A percentile compares a stretch with the other conserved stretches of the same genome.
Evolutionary conservation across 805 yeast species (phyloP).

Genomic region (Candida ovalis): DNA sequence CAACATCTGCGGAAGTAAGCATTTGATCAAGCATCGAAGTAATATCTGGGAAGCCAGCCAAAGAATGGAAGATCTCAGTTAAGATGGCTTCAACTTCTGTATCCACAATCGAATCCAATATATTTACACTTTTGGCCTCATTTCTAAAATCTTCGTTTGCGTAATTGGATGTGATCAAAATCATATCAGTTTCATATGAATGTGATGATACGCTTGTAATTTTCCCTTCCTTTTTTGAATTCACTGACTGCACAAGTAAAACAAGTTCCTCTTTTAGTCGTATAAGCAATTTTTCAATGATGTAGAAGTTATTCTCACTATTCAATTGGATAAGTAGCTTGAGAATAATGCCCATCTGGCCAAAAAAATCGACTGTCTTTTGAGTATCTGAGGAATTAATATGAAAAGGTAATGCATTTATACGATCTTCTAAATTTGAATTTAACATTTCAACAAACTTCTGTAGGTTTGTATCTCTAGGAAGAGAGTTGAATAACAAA

Average conservation of each 20-base stretch:
- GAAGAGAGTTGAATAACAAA: constrained; percentile 13
- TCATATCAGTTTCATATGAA: constrained; percentile 20
- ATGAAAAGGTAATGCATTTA: constrained; percentile 14
- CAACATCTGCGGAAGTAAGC: background rate
- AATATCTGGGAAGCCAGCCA: background rate
- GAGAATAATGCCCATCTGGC: constrained; percentile 11
- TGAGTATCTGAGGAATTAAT: constrained; percentile 27
- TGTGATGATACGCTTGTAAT: constrained; percentile 1
- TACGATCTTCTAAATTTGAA: constrained; percentile 10
- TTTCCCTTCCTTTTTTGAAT: constrained; percentile 2
- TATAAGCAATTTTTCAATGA: constrained; percentile 6
- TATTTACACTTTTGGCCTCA: constrained; percentile 2
- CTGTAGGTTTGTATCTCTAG: constrained; percentile 8
- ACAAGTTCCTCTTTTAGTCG: constrained; percentile 15
- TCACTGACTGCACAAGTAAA: constrained; percentile 9
- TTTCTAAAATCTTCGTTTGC: constrained; percentile 4
- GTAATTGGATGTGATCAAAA: constrained; percentile 20
- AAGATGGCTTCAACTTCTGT: constrained; percentile 20
- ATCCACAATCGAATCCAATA: constrained; percentile 23
- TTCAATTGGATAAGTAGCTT: constrained; percentile 5
- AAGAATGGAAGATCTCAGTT: constrained; percentile 5
- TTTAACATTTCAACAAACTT: constrained; percentile 6
- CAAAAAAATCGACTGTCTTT: constrained; percentile 12
- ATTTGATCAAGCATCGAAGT: background rate
- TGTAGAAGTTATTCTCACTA: constrained; percentile 2